Base-by-base conservation (phyloP, 768 basidiomycete genomes). In the Mycena venus region DNA sequence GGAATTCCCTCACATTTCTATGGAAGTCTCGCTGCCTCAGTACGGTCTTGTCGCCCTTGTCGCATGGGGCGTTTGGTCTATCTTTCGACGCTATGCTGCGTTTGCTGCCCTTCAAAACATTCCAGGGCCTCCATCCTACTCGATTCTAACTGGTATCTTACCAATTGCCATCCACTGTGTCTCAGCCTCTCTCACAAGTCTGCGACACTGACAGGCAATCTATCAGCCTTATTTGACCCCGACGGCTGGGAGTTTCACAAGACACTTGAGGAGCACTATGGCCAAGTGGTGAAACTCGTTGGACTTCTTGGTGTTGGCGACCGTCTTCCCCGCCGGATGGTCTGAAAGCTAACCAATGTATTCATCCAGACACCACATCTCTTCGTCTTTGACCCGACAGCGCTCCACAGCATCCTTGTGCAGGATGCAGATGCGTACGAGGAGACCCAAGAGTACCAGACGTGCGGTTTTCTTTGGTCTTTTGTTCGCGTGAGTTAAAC, bases 371-470 rank as follows among this genome's bases (percentile, higher is more conserved):
- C 44, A 3, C 60, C 34, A 0, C 47, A 70, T 2, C 68, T 62
- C 12, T 70, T 36, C n/a, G 51, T 70, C 19, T 70, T 62, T 44
- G 68, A 70, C n/a, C 68, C 68, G 7, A 47, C n/a, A 9, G 68
- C 68, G 12, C 49, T 70, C 3, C 60, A 70, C 21, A 62, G 34
- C 55, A 62, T 70, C 14, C 38, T 70, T 25, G 51, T 70, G 19
- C 17, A 62, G 17, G 38, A 70, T 23, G 2, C 6, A 2, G 60
- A 70, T 25, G 29, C 21, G 6, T 70, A 70, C 27, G 68, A 62
- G 40, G 42, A 51, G n/a, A 14, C 23, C 2, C 47, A 3, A 3
- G 17, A 1, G 1, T 40, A 38, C 60, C 14, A 51, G 19, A 38
- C 3, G 68, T 70, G 19, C 58, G 53, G 11, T 7, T 55, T 55